A percentile compares a stretch with the other conserved stretches of the same genome.
These are phyloP conservation scores for Sporothrix pallida DNA, from an alignment of 2,329 filamentous ascomycete genomes.

Conservation along the genomic window DNA sequence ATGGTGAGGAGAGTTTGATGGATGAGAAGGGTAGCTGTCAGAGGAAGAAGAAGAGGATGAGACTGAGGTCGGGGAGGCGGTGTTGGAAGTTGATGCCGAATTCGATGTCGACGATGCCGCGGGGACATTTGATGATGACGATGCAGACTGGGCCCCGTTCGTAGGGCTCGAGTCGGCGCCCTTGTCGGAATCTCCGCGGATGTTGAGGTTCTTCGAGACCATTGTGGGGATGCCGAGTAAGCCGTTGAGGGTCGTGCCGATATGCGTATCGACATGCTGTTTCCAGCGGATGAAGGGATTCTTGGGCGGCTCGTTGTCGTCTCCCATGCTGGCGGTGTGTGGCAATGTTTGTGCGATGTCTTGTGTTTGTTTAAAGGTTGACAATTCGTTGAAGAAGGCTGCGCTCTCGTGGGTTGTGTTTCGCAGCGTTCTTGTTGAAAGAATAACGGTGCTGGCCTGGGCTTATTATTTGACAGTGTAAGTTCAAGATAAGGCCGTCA, in stretches of 20 bases:
- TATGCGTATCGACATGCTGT: constrained; percentile 49
- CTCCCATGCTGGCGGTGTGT: constrained; percentile 34
- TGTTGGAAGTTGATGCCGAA: neutral
- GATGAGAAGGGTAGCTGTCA: neutral
- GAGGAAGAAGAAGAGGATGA: too few relatives aligned
- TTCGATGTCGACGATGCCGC: neutral
- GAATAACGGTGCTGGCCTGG: constrained; percentile 5
- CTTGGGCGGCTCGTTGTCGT: constrained; percentile 39
- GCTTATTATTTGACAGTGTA: neutral
- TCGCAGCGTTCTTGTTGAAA: constrained; percentile 31
- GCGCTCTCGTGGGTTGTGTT: neutral
- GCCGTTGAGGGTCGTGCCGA: constrained; percentile 45
- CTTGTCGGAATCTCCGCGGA: constrained; percentile 32
- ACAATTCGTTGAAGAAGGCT: constrained; percentile 3
- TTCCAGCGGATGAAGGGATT: constrained; percentile 52
- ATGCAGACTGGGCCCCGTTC: constrained; percentile 4
- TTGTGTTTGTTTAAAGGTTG: neutral
- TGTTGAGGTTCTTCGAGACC: constrained; percentile 41
- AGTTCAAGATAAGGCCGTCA: neutral
- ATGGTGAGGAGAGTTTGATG: neutral
- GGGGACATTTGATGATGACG: neutral
- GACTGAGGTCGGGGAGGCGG: too few relatives aligned
- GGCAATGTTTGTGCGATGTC: neutral
- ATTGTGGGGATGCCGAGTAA: constrained; percentile 42
- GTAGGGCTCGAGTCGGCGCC: neutral